Evolutionary conservation across 2,329 filamentous ascomycete species (phyloP), one percentile per base, ranked within the genome.

Genomic region (Aspergillus sp.): DNA sequence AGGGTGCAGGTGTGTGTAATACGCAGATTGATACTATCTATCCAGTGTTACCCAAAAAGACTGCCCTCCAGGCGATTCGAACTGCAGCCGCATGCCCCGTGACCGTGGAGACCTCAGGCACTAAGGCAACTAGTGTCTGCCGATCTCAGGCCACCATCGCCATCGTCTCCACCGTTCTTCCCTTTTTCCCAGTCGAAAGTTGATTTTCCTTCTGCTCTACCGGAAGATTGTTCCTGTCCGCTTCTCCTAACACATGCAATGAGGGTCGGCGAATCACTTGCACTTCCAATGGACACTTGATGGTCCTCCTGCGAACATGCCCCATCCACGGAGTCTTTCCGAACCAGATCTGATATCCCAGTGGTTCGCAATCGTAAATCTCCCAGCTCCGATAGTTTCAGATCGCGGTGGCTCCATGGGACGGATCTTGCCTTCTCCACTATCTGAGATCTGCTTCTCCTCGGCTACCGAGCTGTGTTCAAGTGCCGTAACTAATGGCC

Each of bases 61-160:
- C 39, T 58, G 56, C 56, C 49, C 36, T 31, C 56, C 49, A 42
- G 51, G 45, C 42, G 51, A 58, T 54, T 58, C 32, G 56, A 58
- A 58, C 56, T 50, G 51, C 51, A 29, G 56, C 54, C 56, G 3
- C 32, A 11, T 36, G 10, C 32, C 52, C 54, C 52, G 31, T 36
- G 32, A 36, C 32, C 26, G 26, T 36, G 32, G 32, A 36, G 32
- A 36, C 10, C 32, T 32, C 31, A 32, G 31, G 31, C 31, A 10
- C 12, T 14, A 9, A 36, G 11, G 10, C 32, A 12, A 12, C 32
- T 36, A 36, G 32, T 36, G 32, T 7, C 10, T 36, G 32, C 32
- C 32, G 32, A 36, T 36, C 32, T 36, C 32, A 12, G 32, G 32
- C 32, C 32, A 4, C 12, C 32, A 12, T 36, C 32, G 32, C 7